Percentiles rank a stretch among this genome's conserved stretches.
These are phyloP conservation scores for Berkeleyomyces rouxiae DNA, from an alignment of 2,329 filamentous ascomycete species.

Conservation along the genomic window DNA sequence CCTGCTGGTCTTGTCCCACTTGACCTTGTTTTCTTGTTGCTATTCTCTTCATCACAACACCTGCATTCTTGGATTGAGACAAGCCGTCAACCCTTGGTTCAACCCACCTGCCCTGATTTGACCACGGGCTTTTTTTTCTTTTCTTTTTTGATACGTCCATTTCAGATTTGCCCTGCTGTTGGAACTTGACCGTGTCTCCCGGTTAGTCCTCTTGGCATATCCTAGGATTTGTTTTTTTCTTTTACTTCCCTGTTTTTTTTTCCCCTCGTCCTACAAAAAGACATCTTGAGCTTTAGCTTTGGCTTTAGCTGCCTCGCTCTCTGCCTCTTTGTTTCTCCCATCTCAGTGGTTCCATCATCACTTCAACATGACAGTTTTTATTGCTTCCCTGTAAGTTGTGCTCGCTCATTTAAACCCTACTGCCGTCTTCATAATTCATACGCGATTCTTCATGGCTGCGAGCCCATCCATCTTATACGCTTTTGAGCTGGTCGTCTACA, in stretches of 20 bases:
- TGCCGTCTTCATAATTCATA: not conserved
- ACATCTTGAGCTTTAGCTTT: not conserved
- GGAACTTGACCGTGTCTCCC: not conserved
- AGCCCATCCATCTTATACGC: not conserved
- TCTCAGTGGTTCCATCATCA: not conserved
- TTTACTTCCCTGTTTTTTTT: not conserved
- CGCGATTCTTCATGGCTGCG: not conserved
- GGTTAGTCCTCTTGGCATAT: not conserved
- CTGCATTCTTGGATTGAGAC: too few species aligned
- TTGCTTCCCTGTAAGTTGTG: conserved; percentile 31
- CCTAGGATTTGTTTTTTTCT: not conserved
- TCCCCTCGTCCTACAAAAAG: not conserved
- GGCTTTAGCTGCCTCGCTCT: not conserved
- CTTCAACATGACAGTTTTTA: conserved; percentile 32
- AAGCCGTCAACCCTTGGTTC: too few species aligned
- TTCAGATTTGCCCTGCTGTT: not conserved
- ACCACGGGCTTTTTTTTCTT: too few species aligned
- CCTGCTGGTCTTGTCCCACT: not conserved
- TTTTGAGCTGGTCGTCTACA: too few species aligned
- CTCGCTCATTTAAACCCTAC: not conserved
- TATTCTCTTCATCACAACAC: too few species aligned
- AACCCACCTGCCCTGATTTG: not conserved
- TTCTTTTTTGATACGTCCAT: not conserved
- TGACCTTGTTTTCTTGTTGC: not conserved
- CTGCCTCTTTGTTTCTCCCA: not conserved